Conservation (phyloP, 192 early-diverging fungal species). For the Umbelopsis sp. region DNA sequence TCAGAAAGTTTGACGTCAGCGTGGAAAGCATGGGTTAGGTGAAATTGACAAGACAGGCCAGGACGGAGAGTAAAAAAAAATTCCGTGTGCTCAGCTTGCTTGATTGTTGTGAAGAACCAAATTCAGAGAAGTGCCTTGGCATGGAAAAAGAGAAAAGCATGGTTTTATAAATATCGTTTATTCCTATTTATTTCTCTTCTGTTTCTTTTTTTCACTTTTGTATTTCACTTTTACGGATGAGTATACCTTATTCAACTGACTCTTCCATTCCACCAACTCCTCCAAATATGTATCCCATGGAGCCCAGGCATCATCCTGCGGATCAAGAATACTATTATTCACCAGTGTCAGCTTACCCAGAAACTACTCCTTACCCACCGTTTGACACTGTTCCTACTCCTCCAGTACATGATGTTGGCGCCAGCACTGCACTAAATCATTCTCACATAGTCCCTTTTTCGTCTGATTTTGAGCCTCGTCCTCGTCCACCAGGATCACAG, state of each 20-base stretch:
- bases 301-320: background rate
- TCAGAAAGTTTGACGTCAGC: background rate
- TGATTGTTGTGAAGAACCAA: too few relatives aligned
- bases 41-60: background rate
- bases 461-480: background rate
- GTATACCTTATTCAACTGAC: slow-evolving; percentile 12
- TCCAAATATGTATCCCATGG: slow-evolving; percentile 12
- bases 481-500: background rate
- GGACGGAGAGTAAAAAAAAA: background rate
- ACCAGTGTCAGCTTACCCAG: background rate
- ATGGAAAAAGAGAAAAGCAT: background rate
- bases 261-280: background rate
- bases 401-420: background rate
- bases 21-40: background rate
- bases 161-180: background rate
- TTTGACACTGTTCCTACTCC: background rate
- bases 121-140: background rate
- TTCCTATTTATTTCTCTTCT: background rate
- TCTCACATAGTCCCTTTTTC: background rate
- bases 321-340: background rate
- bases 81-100: too few relatives aligned
- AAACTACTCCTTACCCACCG: background rate
- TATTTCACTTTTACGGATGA: background rate
- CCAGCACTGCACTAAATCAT: background rate
- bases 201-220: background rate